Base-by-base conservation (phyloP, 192 early-diverging fungal species). In the Coemansia sp. region DNA sequence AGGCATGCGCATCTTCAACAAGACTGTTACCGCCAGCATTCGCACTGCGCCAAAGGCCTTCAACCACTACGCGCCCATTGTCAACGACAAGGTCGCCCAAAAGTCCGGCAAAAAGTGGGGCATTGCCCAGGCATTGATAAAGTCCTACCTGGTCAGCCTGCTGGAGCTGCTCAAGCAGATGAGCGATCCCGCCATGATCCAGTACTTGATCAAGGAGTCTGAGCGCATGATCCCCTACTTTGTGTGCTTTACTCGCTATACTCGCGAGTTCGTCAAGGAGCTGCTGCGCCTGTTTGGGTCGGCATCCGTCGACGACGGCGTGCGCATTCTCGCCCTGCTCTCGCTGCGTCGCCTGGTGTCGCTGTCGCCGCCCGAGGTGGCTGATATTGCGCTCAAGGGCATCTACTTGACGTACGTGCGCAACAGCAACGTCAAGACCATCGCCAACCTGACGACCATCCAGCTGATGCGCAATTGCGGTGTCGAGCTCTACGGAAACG, bases 391-490 rank as follows among this genome's bases (percentile, higher is more conserved):
- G 31, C 80, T 95, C 66, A 95, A 97, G 85, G 90, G 90, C 6
- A 85, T 92, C 3, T 96, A 97, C 66, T 79, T 89, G 57, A 92
- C 92, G 0, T 97, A 94, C 84, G 88, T 94, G 50, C 87, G 89
- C 57, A 83, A 85, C 65, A 90, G 90, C 66, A 91, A 90, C 65
- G 89, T 86, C 68, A 96, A 94, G 15, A 94, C 87, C 40, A 62
- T 91, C 18, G 89, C 93, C 72, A 95, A 94, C 9, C 87, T 96
- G 75, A 89, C 92, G 7, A 83, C 87, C 40, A 92, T 98, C 81
- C 89, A 92, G 74, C 90, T 98, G 72, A 97, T 98, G 95, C 85
- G 88, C 68, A 95, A 94, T 85, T 96, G 92, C 78, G 92, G 93
- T 61, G 93, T 94, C 33, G 94, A 98, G 65, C 87, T 98, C 15